Evolutionary conservation across 139 green algal species (phyloP), one percentile per base, ranked within the genome.

Genomic region (Tetraselmis chui): DNA sequence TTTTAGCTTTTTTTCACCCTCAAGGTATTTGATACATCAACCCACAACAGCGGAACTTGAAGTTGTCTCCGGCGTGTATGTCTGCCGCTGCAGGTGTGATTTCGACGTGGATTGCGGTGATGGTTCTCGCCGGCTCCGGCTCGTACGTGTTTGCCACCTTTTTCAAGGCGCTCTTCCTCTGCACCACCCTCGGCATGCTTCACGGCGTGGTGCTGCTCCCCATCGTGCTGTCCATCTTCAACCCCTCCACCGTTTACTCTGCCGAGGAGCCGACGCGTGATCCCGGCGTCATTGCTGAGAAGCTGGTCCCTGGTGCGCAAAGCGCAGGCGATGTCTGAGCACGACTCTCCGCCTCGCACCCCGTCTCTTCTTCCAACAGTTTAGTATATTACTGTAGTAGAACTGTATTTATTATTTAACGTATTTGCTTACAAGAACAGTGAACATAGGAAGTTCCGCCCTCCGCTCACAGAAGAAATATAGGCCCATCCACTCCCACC

Each of bases 101-200:
- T 22, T 83, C 78, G 1, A 86, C 83, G 24, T 83, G 79, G 23
- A 27, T 86, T 22, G 83, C 83, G 31, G 78, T 83, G 23, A 32
- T 83, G 28, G 59, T 86, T 28, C 32, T 86, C n/a, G 59, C 29
- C 27, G 76, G 59, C 1, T 81, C 67, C 28, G 25, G 59, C 23
- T 83, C 79, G 31, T 86, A 86, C 79, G 83, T 86, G 59, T 86
- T 86, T 28, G 29, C 29, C 23, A 86, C 83, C 0, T 86, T 86
- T 74, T 86, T 86, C 83, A 80, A 77, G 74, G 67, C 79, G 76
- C 79, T 86, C n/a, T 83, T 86, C 78, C 59, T 86, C 78, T 86
- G 83, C 83, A 86, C 77, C 32, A 81, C 59, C 0, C 59, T 86
- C 0, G 83, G 83, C 45, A 45, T 86, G 11, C 29, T 74, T 28